phyloP scores from a whole-genome alignment of 2,329 filamentous ascomycete genomes.

The Arthroderma uncinatum region DNA sequence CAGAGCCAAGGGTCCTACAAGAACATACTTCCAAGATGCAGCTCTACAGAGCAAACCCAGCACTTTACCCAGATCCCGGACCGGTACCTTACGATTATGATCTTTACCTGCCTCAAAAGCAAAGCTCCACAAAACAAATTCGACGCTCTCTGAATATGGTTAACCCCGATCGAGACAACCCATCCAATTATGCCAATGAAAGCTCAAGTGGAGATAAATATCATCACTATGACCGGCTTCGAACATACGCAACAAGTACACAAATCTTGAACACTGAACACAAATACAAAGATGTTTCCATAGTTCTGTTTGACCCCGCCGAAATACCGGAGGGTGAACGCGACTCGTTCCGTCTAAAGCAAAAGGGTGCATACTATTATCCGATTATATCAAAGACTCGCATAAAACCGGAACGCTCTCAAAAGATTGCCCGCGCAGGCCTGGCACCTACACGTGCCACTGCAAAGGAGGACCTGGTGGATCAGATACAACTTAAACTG shows the following conservation, averaged over 20 bases:
- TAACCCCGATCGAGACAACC: constrained; percentile 44
- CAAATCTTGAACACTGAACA: constrained; percentile 43
- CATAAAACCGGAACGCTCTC: constrained; percentile 41
- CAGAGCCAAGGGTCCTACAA: constrained; percentile 38
- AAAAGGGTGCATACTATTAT: constrained; percentile 52
- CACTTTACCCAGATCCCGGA: constrained; percentile 41
- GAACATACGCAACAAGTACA: constrained; percentile 50
- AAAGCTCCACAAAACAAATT: constrained; percentile 39
- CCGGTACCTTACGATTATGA: constrained; percentile 49
- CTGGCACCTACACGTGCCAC: constrained; percentile 28
- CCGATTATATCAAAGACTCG: constrained; percentile 48
- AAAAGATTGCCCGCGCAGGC: constrained; percentile 34
- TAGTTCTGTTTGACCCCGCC: constrained; percentile 46
- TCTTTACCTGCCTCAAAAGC: constrained; percentile 45
- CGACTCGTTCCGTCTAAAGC: constrained; percentile 20
- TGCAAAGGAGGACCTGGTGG: constrained; percentile 39
- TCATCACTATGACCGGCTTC: constrained; percentile 47
- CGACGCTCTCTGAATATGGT: constrained; percentile 46
- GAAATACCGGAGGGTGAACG: constrained; percentile 17
- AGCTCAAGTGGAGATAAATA: constrained; percentile 33
- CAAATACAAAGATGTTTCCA: constrained; percentile 46
- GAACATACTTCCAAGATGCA: constrained; percentile 39
- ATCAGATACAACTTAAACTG: constrained; percentile 43
- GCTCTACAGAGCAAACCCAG: constrained; percentile 41
- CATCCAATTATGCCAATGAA: constrained; percentile 39